Base-by-base conservation (phyloP, 441 rosid genomes). In the Gossypium davidsonii region DNA sequence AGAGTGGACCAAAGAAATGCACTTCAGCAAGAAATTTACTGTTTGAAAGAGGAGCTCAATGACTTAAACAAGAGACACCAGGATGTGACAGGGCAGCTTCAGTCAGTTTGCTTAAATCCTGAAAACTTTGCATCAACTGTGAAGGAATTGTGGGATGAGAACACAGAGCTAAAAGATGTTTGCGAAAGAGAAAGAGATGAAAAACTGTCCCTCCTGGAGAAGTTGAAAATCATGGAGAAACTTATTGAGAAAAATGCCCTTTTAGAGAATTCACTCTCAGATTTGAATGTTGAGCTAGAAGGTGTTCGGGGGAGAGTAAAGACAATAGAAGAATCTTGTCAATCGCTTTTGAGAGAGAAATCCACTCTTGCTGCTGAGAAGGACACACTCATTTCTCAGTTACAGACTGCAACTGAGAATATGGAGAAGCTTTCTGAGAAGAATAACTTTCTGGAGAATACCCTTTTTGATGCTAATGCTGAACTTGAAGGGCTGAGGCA, bases 21-120 rank as follows among this genome's bases (percentile, higher is more conserved):
- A 77, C 90, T 91, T 78, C 98, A 93, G 87, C 98, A 95, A 81
- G 99, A 93, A 84, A 90, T 91, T 77, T 90, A 90, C 79, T 89
- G 97, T 84, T 87, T 95, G 78, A 89, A 90, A 82, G 95, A 95
- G 87, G 99, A 95, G 73, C 74, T 93, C 70, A 85, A 89, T 82
- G 90, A 80, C 62, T 83, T 88, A 18, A 91, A 83, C 76, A 87
- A 83, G 86, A 88, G 82, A 76, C 83, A 90, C 69, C 89, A 77
- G 79, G 79, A 81, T 70, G 78, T 89, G 74, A 74, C 83, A 71
- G 90, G 83, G 73, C 94, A 94, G 87, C 91, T 89, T 77, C 88
- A 90, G 76, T 86, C 88, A 66, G 90, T 83, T 61, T 84, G 94
- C 80, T 79, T 89, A 74, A 77, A 79, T 77, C 85, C 86, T 14